Percentiles rank a stretch among this genome's conserved stretches.
Conservation (phyloP, 768 basidiomycete genomes). For the Candolleomyces aberdarensis region DNA sequence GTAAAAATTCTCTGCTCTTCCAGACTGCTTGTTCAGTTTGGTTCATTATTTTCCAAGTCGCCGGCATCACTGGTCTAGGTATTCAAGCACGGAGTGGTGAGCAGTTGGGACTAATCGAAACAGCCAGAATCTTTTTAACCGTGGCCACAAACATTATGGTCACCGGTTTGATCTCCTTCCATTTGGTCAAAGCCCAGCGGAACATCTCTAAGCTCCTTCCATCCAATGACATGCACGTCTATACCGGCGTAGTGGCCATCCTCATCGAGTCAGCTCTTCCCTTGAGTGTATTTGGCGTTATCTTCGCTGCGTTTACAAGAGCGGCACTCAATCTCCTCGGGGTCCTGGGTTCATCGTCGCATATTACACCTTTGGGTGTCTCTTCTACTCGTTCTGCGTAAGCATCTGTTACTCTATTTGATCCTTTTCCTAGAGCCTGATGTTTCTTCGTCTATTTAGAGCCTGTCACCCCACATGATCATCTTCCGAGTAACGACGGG, state of each 20-base stretch:
- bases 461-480: neutral
- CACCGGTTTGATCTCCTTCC: neutral
- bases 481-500: neutral
- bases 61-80: neutral
- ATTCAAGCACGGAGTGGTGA: too few relatives aligned
- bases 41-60: neutral
- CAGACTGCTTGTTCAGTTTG: neutral
- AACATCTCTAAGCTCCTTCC: neutral
- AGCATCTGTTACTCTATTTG: neutral
- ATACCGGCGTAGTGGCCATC: neutral
- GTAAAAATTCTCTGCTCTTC: neutral
- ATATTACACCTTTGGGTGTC: neutral
- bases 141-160: constrained; percentile 1
- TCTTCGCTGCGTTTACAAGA: neutral
- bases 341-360: neutral
- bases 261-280: neutral
- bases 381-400: neutral
- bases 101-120: too few relatives aligned
- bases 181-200: neutral
- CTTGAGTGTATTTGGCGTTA: neutral
- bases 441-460: neutral
- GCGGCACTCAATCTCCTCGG: neutral
- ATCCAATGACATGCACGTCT: neutral
- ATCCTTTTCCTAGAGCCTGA: neutral
- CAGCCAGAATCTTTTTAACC: too few relatives aligned